These are phyloP conservation scores for Tulasnella sp. DNA, from an alignment of 768 basidiomycete species.

Conservation along the genomic window DNA sequence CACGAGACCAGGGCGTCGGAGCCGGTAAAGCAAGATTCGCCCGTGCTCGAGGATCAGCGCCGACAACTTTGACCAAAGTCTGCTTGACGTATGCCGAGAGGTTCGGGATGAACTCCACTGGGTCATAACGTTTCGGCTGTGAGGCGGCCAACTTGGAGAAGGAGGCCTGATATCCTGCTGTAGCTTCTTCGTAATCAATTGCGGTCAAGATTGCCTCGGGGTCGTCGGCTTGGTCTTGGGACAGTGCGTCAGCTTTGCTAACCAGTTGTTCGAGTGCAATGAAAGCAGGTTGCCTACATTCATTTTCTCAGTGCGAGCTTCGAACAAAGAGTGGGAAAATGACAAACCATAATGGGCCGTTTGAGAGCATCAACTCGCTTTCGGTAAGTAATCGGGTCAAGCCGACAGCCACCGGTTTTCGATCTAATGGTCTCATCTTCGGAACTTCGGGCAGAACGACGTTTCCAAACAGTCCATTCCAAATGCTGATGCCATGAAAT, in stretches of 20 bases:
- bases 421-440: constrained; percentile 71
- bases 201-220: constrained; percentile 53
- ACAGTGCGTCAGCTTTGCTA: constrained; percentile 46
- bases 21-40: not conserved
- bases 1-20: not conserved
- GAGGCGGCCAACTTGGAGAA: constrained; percentile 87
- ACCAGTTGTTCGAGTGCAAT: constrained; percentile 68
- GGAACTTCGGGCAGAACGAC: constrained; percentile 75
- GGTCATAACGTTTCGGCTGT: constrained; percentile 50
- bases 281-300: constrained; percentile 58
- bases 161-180: constrained; percentile 86
- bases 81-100: constrained; percentile 27
- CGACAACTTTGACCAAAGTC: not conserved
- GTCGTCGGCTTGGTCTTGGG: constrained; percentile 40
- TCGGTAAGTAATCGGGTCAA: constrained; percentile 70
- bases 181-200: constrained; percentile 86
- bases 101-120: constrained; percentile 35
- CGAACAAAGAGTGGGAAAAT: not conserved
- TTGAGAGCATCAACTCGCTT: constrained; percentile 59
- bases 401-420: constrained; percentile 78
- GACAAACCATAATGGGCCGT: constrained; percentile 56
- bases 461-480: constrained; percentile 67
- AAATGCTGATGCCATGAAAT: constrained; percentile 44
- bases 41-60: not conserved
- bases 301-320: not conserved